These are phyloP conservation scores for Forsythia viridissima DNA, from an alignment of 257 asterid species.

Conservation along the genomic window DNA sequence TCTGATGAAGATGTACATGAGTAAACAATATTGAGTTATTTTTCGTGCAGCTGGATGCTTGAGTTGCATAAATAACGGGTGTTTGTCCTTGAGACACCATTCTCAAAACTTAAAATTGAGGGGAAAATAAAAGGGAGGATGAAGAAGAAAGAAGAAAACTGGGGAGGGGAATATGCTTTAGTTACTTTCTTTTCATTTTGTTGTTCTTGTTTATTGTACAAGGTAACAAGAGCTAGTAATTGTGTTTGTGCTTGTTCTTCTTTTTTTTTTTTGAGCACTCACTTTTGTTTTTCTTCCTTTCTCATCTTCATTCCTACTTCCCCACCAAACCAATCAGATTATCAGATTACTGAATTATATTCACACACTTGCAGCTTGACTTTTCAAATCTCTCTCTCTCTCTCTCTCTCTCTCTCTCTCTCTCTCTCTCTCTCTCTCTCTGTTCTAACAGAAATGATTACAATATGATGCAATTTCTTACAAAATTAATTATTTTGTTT, in stretches of 20 bases:
- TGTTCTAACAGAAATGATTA: neutral
- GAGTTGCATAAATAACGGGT: no score
- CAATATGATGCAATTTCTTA: neutral
- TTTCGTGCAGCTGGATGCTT: neutral
- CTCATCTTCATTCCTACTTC: neutral
- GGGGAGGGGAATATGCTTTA: no score
- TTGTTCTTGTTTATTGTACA: neutral
- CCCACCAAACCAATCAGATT: neutral
- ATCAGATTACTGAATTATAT: neutral
- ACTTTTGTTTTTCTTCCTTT: neutral
- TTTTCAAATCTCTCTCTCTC: neutral
- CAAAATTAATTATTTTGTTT: neutral
- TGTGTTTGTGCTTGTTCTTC: neutral
- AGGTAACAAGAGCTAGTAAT: no score
- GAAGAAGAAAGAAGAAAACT: no score
- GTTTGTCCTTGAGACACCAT: no score
- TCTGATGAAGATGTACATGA: neutral
- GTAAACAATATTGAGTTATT: neutral
- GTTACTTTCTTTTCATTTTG: neutral
- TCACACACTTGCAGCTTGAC: no score
- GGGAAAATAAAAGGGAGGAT: no score
- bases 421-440: neutral
- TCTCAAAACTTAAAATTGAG: no score
- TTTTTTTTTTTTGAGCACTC: neutral
- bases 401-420: neutral